Evolutionary conservation across 441 rosid species (phyloP), one percentile per base, ranked within the genome.

Genomic region (Populus hybrid): DNA sequence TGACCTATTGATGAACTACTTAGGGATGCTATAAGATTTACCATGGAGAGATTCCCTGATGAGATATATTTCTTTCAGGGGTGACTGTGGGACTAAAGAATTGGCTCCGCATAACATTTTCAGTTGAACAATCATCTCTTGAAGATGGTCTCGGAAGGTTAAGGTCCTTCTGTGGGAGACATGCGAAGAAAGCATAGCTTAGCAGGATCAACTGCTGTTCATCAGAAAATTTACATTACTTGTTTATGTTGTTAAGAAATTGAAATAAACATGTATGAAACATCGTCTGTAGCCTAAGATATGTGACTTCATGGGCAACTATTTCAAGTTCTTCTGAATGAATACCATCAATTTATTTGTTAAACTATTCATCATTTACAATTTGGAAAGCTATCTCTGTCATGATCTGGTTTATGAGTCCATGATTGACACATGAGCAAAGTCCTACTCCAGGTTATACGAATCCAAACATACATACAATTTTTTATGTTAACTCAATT

Each of bases 51-150:
- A 81, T 91, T 90, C 40, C 21, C 31, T 16, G 3, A 28, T 12
- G 18, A 23, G 10, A 64, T 31, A 23, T 3, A 40, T 9, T 6
- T 64, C 42, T 9, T 87, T 83, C 87, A 90, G 98, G 97, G 65
- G 59, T 74, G 2, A 84, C 84, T 18, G 80, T 88, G 64, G 98
- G 93, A 9, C n/a, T 86, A 85, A 90, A 89, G 89, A 87, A 90
- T 69, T 94, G 94, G 97, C 82, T 92, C 70, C 92, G 95, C 64
- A 74, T 94, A 82, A 86, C 94, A 23, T 89, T 90, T 79, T 84
- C 89, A 3, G 72, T 86, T 5, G 95, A 92, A 64, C 85, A 84
- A 33, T 82, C 85, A 36, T 56, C 81, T 64, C 92, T 88, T 12
- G 89, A 88, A 82, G 93, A 84, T 65, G 94, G 91, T 40, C 75